A percentile compares a stretch with the other conserved stretches of the same genome.
phyloP scores from a whole-genome alignment of 768 basidiomycete genomes.

The Suillus variegatus region DNA sequence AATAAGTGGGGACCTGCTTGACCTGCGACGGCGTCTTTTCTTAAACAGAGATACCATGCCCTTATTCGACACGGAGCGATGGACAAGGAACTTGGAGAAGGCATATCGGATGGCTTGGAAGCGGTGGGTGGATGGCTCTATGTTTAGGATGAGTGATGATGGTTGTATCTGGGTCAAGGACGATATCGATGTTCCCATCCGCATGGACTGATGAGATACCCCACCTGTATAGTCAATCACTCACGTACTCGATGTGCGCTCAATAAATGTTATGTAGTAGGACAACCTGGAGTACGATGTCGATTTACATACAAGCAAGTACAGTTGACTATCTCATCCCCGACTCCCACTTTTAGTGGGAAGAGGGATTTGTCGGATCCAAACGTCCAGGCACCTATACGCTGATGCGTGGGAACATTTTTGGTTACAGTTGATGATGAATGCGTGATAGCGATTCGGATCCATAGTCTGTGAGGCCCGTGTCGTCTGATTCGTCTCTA shows the following conservation, averaged over 20 bases:
- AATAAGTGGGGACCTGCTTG: constrained; percentile 37
- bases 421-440: too few relatives aligned
- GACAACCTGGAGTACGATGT: neutral
- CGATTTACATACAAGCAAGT: too few relatives aligned
- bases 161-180: constrained; percentile 31
- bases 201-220: neutral
- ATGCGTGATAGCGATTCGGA: too few relatives aligned
- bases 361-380: too few relatives aligned
- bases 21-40: constrained; percentile 43
- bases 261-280: neutral
- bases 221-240: neutral
- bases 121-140: constrained; percentile 48
- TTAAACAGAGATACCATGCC: constrained; percentile 42
- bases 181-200: constrained; percentile 22
- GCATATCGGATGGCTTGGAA: constrained; percentile 44
- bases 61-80: constrained; percentile 49
- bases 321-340: too few relatives aligned
- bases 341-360: too few relatives aligned
- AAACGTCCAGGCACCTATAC: too few relatives aligned
- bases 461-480: too few relatives aligned
- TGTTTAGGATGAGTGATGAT: constrained; percentile 33
- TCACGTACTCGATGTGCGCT: neutral
- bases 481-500: too few relatives aligned
- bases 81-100: constrained; percentile 50
- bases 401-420: too few relatives aligned